Conservation (phyloP, 164 flowering plant genomes). For the Tinospora cordifolia region DNA sequence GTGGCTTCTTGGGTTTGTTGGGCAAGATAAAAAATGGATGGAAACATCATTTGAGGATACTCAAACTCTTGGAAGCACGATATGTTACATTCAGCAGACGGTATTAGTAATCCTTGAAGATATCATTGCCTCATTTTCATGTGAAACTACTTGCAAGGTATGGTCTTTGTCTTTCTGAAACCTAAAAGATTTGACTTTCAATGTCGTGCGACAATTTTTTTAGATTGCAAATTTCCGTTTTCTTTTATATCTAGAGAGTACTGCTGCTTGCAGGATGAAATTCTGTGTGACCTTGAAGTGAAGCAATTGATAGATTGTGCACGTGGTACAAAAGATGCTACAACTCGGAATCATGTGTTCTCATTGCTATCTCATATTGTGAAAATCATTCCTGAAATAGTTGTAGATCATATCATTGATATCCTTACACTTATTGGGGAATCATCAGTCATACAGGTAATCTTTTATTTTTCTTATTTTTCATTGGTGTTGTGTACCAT, state of each 20-base stretch:
- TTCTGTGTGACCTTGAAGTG: constrained; percentile 28
- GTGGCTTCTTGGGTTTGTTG: constrained; percentile 28
- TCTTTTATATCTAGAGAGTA: constrained; percentile 2
- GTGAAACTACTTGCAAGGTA: constrained; percentile 30
- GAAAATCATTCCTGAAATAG: constrained; percentile 45
- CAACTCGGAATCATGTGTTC: constrained; percentile 63
- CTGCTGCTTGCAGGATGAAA: constrained; percentile 35
- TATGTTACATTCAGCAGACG: constrained; percentile 52
- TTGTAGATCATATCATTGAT: constrained; percentile 53
- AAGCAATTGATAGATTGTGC: constrained; percentile 60
- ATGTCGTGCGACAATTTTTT: neutral
- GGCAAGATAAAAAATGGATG: constrained; percentile 17
- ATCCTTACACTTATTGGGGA: constrained; percentile 59
- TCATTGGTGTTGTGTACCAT: neutral
- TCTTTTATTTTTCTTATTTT: constrained; percentile 11
- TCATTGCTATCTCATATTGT: constrained; percentile 57
- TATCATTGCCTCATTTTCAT: constrained; percentile 36
- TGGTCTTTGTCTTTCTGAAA: neutral
- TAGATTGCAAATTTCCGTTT: neutral
- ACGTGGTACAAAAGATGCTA: constrained; percentile 40
- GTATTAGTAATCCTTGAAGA: constrained; percentile 56
- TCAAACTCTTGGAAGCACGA: constrained; percentile 20
- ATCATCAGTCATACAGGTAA: constrained; percentile 67
- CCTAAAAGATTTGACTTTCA: neutral
- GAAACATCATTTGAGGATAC: constrained; percentile 31